Percentiles rank a stretch among this genome's conserved stretches.
Conservation (phyloP, 2,329 filamentous ascomycete species). For the Penicillium sp. region DNA sequence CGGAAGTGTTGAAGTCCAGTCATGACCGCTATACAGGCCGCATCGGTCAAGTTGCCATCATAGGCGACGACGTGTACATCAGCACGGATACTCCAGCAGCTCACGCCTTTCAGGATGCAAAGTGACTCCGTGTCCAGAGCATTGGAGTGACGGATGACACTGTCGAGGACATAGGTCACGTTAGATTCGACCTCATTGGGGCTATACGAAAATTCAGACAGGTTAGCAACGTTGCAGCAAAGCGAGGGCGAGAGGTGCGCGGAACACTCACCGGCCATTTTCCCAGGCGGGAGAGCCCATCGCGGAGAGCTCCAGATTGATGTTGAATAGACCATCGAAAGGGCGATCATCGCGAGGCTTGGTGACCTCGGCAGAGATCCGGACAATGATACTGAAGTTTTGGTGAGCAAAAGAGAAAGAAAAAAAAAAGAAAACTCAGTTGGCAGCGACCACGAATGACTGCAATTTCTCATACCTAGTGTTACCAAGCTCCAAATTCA, state of each 20-base stretch:
- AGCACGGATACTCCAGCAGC: conserved; percentile 85
- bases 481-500: conserved; percentile 80
- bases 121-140: conserved; percentile 93
- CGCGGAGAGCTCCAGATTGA: conserved; percentile 81
- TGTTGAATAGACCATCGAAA: conserved; percentile 92
- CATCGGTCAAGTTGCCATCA: conserved; percentile 85
- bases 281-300: conserved; percentile 91
- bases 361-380: conserved; percentile 81
- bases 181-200: conserved; percentile 79
- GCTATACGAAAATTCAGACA: conserved; percentile 34
- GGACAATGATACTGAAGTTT: conserved; percentile 63
- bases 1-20: conserved; percentile 86
- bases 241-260: neutral
- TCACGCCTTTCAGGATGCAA: conserved; percentile 82
- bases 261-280: conserved; percentile 57
- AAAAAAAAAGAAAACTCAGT: too few relatives aligned
- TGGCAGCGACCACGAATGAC: neutral
- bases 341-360: conserved; percentile 81
- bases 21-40: conserved; percentile 77
- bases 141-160: conserved; percentile 84
- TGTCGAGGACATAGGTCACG: conserved; percentile 83
- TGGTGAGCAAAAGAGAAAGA: conserved; percentile 15
- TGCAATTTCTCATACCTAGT: conserved; percentile 59
- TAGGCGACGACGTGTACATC: conserved; percentile 88
- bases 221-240: neutral